These are phyloP conservation scores for Massospora cicadina DNA, from an alignment of 371 early-diverging fungal species.

Conservation along the genomic window DNA sequence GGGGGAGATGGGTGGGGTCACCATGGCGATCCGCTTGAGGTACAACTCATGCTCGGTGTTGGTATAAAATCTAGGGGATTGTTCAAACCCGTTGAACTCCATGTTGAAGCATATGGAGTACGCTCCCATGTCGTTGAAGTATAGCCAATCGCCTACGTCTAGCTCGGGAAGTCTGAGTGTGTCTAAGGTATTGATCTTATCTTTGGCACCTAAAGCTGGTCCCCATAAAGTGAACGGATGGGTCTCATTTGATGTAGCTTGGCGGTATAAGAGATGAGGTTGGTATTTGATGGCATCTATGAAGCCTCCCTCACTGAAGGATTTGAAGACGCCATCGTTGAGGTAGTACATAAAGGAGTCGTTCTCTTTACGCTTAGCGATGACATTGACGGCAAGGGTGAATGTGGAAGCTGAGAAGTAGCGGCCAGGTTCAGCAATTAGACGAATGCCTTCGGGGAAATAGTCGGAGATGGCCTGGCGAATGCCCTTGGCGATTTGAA, in stretches of 20 bases:
- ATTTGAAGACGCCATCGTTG: constrained; percentile 95
- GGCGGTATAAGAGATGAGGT: constrained; percentile 1
- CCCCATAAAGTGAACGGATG: constrained; percentile 78
- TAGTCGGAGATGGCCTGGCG: constrained; percentile 30
- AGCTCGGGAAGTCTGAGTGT: constrained; percentile 48
- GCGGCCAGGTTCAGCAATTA: constrained; percentile 95
- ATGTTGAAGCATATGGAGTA: constrained; percentile 79
- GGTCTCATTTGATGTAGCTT: constrained; percentile 6
- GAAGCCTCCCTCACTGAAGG: constrained; percentile 93
- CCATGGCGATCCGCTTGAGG: too few species aligned
- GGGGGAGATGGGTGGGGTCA: too few species aligned
- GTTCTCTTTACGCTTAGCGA: constrained; percentile 52
- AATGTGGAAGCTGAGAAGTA: constrained; percentile 89
- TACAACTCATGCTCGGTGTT: constrained; percentile 29
- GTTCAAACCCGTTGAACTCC: constrained; percentile 84
- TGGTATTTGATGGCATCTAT: constrained; percentile 72
- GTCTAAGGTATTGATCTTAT: constrained; percentile 60
- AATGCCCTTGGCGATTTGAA: constrained; percentile 32
- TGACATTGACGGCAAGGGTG: constrained; percentile 76
- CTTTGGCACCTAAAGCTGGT: constrained; percentile 96
- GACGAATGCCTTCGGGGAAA: constrained; percentile 58
- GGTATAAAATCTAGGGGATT: constrained; percentile 67
- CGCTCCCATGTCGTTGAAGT: constrained; percentile 92
- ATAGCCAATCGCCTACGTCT: constrained; percentile 89
- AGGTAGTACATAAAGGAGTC: constrained; percentile 70